These are phyloP conservation scores for Aspergillus glaucus DNA, from an alignment of 2,329 filamentous ascomycete species.

Conservation along the genomic window DNA sequence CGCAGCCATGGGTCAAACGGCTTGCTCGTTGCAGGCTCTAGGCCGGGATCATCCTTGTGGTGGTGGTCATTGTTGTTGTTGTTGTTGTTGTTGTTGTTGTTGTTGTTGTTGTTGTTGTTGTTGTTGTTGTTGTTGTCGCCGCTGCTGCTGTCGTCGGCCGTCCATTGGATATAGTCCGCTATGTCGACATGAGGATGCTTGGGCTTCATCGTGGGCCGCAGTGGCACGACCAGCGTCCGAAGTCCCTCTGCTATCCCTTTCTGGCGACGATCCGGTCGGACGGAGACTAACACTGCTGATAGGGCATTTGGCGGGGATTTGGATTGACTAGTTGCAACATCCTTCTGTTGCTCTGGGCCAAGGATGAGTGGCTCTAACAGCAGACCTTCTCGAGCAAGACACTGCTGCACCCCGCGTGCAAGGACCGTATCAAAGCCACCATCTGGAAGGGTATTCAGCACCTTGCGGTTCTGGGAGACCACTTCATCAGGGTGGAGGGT, in stretches of 20 bases:
- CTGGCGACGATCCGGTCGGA: background rate
- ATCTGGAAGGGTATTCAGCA: too few relatives aligned
- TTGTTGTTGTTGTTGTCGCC: too few relatives aligned
- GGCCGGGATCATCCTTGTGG: too few relatives aligned
- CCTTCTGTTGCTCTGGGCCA: background rate
- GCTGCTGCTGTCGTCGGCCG: too few relatives aligned
- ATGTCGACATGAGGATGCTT: background rate
- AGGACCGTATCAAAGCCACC: slow-evolving; percentile 3
- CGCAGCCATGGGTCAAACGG: slow-evolving; percentile 4
- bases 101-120: too few relatives aligned
- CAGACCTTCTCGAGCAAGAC: background rate
- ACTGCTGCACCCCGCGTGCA: slow-evolving; percentile 1
- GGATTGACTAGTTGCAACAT: background rate
- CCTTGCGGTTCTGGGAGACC: too few relatives aligned
- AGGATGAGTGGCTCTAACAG: background rate
- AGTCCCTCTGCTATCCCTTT: background rate
- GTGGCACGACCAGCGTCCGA: background rate
- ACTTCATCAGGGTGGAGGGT: too few relatives aligned
- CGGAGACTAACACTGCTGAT: background rate
- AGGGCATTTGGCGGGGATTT: background rate
- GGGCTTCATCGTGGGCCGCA: background rate
- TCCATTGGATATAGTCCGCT: background rate
- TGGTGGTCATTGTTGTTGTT: too few relatives aligned
- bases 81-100: too few relatives aligned
- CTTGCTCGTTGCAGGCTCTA: background rate